Evolutionary conservation across 2,329 filamentous ascomycete genomes (phyloP), one percentile per base, ranked within the genome.

Genomic region (Pseudomassariella vexata): DNA sequence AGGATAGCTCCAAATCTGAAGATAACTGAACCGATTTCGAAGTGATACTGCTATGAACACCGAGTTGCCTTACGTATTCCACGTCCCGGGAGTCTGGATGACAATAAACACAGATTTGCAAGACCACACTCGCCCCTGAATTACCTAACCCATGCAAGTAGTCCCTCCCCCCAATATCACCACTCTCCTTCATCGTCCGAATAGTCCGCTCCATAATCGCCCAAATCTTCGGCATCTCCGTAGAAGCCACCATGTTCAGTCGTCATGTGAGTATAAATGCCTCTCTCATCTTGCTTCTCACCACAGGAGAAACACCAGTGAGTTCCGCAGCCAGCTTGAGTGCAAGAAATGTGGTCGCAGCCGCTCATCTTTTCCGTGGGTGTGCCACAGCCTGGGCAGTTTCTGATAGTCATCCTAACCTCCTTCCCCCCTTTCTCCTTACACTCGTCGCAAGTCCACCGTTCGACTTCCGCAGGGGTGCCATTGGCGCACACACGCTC

Each of bases 391-490:
- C 50, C 46, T 2, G 61, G 62, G 39, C 62, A 68, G 0, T 46
- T 25, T 35, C 44, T 50, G 19, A 53, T 43, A 12, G 17, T 23
- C 28, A 28, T 14, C 21, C 16, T 8, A 11, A 11, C 24, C 22
- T 27, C 7, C 18, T n/a, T 10, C 14, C 9, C 21, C 30, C 24
- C 24, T 24, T 41, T 10, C 38, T 37, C 40, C 38, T 38, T 20
- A 38, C 63, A 73, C 0, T 48, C 49, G 9, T 63, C 62, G 35
- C 68, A 73, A 2, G 27, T 31, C 62, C 67, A 73, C 9, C 44
- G 36, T 2, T 32, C 32, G 4, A 66, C 35, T 12, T 62, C 56
- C 2, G 48, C 46, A 0, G 63, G 60, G 2, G 53, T 53, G 0
- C 62, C 66, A 0, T 49, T 49, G 0, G 60, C 63, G 39, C 69